phyloP scores from a whole-genome alignment of 2,329 filamentous ascomycete genomes.

The Cytospora paraplurivora region DNA sequence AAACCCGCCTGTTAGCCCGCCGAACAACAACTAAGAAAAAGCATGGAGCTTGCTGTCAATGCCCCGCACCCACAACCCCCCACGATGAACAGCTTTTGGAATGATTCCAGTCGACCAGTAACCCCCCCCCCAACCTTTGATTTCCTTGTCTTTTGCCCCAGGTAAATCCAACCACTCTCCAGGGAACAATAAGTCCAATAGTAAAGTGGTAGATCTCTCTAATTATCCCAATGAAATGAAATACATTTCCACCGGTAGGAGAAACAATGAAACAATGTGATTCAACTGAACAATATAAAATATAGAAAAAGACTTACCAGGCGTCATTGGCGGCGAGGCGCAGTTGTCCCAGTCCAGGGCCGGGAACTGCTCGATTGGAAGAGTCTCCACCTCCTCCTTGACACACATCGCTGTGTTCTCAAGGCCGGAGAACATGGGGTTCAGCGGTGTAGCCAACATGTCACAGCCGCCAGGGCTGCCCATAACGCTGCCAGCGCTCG shows the following conservation, averaged over 20 bases:
- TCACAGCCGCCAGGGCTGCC: slow-evolving; percentile 83
- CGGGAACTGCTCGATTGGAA: slow-evolving; percentile 66
- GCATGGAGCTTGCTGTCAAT: not conserved
- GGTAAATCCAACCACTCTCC: not conserved
- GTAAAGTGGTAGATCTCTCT: not conserved
- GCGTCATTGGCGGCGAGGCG: slow-evolving; percentile 83
- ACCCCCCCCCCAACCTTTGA: not conserved
- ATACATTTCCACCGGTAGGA: not conserved
- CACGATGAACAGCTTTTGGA: not conserved
- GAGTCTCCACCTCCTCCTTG: slow-evolving; percentile 71
- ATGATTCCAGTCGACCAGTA: not conserved
- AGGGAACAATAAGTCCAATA: not conserved
- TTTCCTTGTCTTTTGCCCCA: not conserved
- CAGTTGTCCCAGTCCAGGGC: slow-evolving; percentile 75
- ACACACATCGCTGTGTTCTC: slow-evolving; percentile 64
- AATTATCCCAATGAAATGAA: not conserved
- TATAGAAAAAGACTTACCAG: slow-evolving; percentile 66
- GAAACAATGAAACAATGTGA: too few relatives aligned
- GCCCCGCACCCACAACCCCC: not conserved
- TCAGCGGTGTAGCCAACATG: slow-evolving; percentile 78
- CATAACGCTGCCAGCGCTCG: slow-evolving; percentile 79
- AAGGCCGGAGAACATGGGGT: slow-evolving; percentile 74
- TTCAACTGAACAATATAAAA: slow-evolving; percentile 7
- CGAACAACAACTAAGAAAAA: slow-evolving; percentile 3
- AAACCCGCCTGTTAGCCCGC: slow-evolving; percentile 23